Conservation (phyloP, 2,329 filamentous ascomycete genomes). For the Ascochyta pisi region DNA sequence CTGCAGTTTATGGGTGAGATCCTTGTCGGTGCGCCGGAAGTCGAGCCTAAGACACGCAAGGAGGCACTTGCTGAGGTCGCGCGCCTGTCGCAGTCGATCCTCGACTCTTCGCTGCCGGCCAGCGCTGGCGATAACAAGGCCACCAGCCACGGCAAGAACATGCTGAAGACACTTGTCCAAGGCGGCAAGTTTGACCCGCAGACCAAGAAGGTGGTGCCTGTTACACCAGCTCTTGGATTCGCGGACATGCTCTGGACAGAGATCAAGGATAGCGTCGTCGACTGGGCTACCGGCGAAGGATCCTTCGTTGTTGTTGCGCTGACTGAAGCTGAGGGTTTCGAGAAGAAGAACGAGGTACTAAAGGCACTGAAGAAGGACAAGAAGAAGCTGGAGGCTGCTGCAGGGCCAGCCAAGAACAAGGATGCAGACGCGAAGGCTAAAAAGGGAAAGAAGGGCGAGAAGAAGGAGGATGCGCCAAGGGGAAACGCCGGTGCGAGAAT, state of each 20-base stretch:
- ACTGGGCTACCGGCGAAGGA: slow-evolving; percentile 86
- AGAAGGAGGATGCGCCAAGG: slow-evolving; percentile 45
- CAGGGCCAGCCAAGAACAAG: slow-evolving; percentile 46
- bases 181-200: slow-evolving; percentile 85
- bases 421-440: slow-evolving; percentile 30
- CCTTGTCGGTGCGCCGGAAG: slow-evolving; percentile 75
- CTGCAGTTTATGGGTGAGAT: slow-evolving; percentile 87
- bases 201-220: slow-evolving; percentile 71
- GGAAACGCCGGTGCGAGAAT: slow-evolving; percentile 58
- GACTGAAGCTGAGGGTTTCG: slow-evolving; percentile 75
- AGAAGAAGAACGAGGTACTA: slow-evolving; percentile 69
- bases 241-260: slow-evolving; percentile 80
- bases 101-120: slow-evolving; percentile 45
- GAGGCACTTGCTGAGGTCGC: slow-evolving; percentile 73
- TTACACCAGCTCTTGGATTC: slow-evolving; percentile 81
- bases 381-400: slow-evolving; percentile 72
- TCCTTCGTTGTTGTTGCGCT: slow-evolving; percentile 86
- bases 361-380: slow-evolving; percentile 75
- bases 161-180: slow-evolving; percentile 90
- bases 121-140: slow-evolving; percentile 46
- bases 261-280: slow-evolving; percentile 75
- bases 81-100: slow-evolving; percentile 45
- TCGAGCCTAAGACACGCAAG: slow-evolving; percentile 64
- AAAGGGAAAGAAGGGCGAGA: slow-evolving; percentile 49
- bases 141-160: slow-evolving; percentile 73